Evolutionary conservation across 106 monocot species (phyloP).

Genomic region (Posidonia australis): DNA sequence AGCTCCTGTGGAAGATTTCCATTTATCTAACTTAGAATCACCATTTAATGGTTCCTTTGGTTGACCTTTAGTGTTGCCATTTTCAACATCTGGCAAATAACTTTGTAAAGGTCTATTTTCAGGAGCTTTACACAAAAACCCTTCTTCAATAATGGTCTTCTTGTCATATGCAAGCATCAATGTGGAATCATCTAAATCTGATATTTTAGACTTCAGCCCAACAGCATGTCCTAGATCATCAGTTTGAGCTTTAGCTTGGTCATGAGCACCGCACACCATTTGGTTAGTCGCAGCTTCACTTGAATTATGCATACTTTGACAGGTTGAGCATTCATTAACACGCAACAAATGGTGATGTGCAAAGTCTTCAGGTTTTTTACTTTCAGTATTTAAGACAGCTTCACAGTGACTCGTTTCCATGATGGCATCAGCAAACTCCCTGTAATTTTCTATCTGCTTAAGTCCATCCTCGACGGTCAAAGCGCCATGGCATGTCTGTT

Average conservation of each 20-base stretch:
- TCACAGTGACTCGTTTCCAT: slow-evolving; percentile 13
- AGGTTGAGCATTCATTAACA: slow-evolving; percentile 7
- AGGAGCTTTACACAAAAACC: slow-evolving; percentile 3
- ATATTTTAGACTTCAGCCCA: slow-evolving; percentile 19
- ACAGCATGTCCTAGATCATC: slow-evolving; percentile 1
- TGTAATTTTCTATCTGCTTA: slow-evolving; percentile 48
- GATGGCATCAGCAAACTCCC: slow-evolving; percentile 30
- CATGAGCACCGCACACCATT: not conserved
- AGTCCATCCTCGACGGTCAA: slow-evolving; percentile 32
- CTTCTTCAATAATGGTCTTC: slow-evolving; percentile 7
- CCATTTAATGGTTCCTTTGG: not conserved
- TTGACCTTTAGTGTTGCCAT: slow-evolving; percentile 10
- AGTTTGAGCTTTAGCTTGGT: not conserved
- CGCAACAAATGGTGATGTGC: not conserved
- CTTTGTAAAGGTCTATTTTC: slow-evolving; percentile 3
- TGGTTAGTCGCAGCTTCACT: slow-evolving; percentile 1
- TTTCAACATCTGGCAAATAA: slow-evolving; percentile 13
- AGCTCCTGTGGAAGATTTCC: slow-evolving; percentile 6
- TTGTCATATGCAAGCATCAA: slow-evolving; percentile 5
- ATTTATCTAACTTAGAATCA: slow-evolving; percentile 11
- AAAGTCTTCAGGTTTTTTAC: slow-evolving; percentile 5
- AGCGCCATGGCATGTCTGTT: slow-evolving; percentile 21
- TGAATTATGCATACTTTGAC: not conserved
- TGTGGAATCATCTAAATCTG: slow-evolving; percentile 12
- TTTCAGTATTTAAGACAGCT: slow-evolving; percentile 12